These are phyloP conservation scores for Zasmidium angulare DNA, from an alignment of 2,329 filamentous ascomycete species.

Conservation along the genomic window DNA sequence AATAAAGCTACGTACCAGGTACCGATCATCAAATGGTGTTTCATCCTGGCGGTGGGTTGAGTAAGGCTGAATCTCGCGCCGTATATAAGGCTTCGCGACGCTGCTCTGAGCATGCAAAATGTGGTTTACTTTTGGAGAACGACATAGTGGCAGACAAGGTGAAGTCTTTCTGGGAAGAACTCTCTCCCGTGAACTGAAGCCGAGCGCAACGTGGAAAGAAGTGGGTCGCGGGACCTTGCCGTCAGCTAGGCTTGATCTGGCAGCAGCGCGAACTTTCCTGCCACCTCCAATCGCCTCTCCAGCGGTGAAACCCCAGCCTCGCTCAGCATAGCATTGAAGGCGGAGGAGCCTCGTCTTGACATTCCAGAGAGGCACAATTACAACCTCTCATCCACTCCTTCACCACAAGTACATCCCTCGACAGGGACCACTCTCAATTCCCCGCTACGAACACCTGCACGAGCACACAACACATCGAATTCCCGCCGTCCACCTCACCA, in stretches of 20 bases:
- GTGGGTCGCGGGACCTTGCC: not conserved
- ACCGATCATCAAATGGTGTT: conserved; percentile 87
- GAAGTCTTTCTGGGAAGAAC: not conserved
- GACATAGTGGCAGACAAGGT: not conserved
- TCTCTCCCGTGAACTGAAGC: conserved; percentile 16
- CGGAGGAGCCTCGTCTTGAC: not conserved
- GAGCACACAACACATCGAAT: conserved; percentile 6
- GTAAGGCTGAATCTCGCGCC: conserved; percentile 8
- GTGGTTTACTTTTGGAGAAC: not conserved
- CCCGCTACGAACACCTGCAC: not conserved
- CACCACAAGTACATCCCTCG: not conserved
- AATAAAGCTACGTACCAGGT: conserved; percentile 60
- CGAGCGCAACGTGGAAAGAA: conserved; percentile 8
- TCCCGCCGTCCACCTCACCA: conserved; percentile 2
- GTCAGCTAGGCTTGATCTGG: not conserved
- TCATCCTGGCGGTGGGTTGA: conserved; percentile 54
- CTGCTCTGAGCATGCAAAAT: not conserved
- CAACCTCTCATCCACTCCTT: not conserved
- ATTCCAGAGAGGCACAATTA: not conserved
- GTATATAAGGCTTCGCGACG: not conserved
- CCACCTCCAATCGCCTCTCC: not conserved
- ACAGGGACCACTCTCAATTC: not conserved
- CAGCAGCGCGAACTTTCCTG: conserved; percentile 2
- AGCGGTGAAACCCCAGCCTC: not conserved
- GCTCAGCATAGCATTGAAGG: not conserved